Evolutionary conservation across 129 eudicot genomes (phyloP).

Genomic region (Pulicaria dysenterica): DNA sequence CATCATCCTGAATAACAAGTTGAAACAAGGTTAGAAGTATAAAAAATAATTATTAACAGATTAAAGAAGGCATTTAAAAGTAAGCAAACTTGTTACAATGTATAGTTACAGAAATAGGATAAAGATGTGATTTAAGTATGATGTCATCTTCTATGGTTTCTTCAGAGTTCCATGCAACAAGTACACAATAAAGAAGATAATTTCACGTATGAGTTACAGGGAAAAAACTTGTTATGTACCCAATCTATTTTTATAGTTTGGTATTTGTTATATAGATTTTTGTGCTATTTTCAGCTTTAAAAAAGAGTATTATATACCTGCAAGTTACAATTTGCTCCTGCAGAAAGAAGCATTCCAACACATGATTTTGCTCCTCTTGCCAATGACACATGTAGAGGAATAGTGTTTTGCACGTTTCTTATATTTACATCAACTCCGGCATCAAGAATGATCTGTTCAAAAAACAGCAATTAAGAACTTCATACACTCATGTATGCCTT

Average conservation of each 20-base stretch:
- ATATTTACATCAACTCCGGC: constrained; percentile 96
- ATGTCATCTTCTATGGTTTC: too few species aligned
- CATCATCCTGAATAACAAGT: constrained; percentile 79
- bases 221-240: neutral
- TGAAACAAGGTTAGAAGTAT: constrained; percentile 4
- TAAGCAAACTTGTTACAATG: too few species aligned
- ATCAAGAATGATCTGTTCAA: constrained; percentile 76
- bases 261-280: neutral
- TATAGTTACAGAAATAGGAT: too few species aligned
- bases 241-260: neutral
- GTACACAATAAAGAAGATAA: too few species aligned
- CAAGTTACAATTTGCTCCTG: constrained; percentile 92
- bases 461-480: neutral
- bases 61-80: too few species aligned
- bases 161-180: too few species aligned
- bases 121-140: too few species aligned
- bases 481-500: too few species aligned
- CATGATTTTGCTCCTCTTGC: constrained; percentile 98
- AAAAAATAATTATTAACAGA: neutral
- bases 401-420: constrained; percentile 80
- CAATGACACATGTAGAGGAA: constrained; percentile 95
- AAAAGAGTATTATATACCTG: constrained; percentile 51
- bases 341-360: constrained; percentile 90
- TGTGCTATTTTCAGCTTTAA: neutral
- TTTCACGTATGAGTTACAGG: too few species aligned